phyloP scores from a whole-genome alignment of 345 rosid genomes.

The Pugionium cornutum region DNA sequence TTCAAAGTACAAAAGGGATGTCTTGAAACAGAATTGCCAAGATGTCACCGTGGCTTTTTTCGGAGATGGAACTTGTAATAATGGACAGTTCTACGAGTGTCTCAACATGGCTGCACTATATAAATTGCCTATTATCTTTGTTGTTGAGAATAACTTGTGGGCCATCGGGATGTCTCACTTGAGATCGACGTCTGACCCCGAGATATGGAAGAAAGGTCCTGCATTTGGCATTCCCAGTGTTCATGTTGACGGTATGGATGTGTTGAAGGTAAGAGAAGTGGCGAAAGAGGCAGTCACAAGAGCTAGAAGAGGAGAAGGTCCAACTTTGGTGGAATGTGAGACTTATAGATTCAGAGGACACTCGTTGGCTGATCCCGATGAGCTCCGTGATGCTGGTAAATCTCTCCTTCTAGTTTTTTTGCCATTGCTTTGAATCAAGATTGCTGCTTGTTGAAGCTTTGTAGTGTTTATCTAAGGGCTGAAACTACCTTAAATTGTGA shows the following conservation, averaged over 20 bases:
- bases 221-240: constrained; percentile 85
- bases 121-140: constrained; percentile 83
- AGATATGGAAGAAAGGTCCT: constrained; percentile 86
- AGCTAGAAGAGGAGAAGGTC: constrained; percentile 88
- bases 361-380: constrained; percentile 92
- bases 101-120: constrained; percentile 80
- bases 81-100: constrained; percentile 87
- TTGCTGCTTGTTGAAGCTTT: constrained; percentile 1
- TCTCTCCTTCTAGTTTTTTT: constrained; percentile 13
- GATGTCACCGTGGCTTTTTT: constrained; percentile 77
- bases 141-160: constrained; percentile 90
- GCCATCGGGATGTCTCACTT: constrained; percentile 87
- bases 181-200: constrained; percentile 84
- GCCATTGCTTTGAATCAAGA: neutral
- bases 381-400: constrained; percentile 84
- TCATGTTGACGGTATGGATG: constrained; percentile 94
- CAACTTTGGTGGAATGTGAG: constrained; percentile 88
- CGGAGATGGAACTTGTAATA: constrained; percentile 84
- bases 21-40: constrained; percentile 60
- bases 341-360: constrained; percentile 91
- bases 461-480: neutral
- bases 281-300: constrained; percentile 74
- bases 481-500: neutral
- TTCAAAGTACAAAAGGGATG: constrained; percentile 68
- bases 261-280: constrained; percentile 77